Conservation (phyloP, 352 stramenopile species). For the Pythium vanterpoolii region DNA sequence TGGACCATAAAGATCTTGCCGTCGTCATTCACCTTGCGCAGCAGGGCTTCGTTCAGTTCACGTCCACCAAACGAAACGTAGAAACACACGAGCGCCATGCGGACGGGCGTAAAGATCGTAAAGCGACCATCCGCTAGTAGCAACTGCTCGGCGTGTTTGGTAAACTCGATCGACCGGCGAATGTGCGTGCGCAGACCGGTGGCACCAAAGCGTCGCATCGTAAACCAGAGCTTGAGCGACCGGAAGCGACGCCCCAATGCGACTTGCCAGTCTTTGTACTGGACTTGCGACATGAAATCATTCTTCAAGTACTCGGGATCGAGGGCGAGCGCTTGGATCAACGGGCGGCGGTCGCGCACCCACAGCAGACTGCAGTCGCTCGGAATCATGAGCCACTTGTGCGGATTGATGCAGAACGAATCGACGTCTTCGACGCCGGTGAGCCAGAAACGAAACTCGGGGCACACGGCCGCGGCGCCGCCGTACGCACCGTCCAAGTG, state of each 20-base stretch:
- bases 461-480: slow-evolving; percentile 44
- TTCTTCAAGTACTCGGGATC: slow-evolving; percentile 74
- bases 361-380: slow-evolving; percentile 67
- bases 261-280: slow-evolving; percentile 81
- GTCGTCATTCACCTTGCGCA: slow-evolving; percentile 53
- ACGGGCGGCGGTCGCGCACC: slow-evolving; percentile 50
- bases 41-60: slow-evolving; percentile 42
- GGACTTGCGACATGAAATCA: slow-evolving; percentile 51
- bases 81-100: slow-evolving; percentile 67
- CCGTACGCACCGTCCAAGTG: slow-evolving; percentile 68
- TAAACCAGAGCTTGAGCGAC: slow-evolving; percentile 71
- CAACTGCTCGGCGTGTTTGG: slow-evolving; percentile 40
- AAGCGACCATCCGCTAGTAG: slow-evolving; percentile 47
- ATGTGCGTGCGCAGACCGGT: slow-evolving; percentile 51
- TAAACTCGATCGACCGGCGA: slow-evolving; percentile 39
- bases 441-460: slow-evolving; percentile 50
- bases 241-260: slow-evolving; percentile 67
- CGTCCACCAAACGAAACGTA: slow-evolving; percentile 41
- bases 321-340: slow-evolving; percentile 53
- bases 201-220: slow-evolving; percentile 60
- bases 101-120: slow-evolving; percentile 41
- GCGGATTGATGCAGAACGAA: slow-evolving; percentile 67
- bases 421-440: slow-evolving; percentile 56
- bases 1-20: slow-evolving; percentile 64
- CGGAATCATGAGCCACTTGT: slow-evolving; percentile 75